phyloP scores from a whole-genome alignment of 2,329 filamentous ascomycete species.

The Fusarium chuoi region DNA sequence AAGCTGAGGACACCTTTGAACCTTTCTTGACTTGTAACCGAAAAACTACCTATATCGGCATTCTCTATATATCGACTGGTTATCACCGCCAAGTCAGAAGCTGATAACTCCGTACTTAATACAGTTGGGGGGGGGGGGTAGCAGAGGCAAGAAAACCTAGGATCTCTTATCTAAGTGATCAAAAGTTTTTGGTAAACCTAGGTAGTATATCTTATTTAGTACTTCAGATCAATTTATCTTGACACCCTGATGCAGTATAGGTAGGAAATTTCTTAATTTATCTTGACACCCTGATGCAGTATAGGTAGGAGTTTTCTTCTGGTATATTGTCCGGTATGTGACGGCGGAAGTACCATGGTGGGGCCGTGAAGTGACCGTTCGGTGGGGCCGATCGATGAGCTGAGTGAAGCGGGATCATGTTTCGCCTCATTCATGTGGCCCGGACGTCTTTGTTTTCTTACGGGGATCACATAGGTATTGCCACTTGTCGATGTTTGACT shows the following conservation, averaged over 20 bases:
- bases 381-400: constrained; percentile 18
- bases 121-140: neutral
- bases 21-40: neutral
- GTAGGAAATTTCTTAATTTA: too few species aligned
- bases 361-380: neutral
- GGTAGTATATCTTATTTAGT: neutral
- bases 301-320: too few species aligned
- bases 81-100: neutral
- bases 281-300: neutral
- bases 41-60: neutral
- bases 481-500: neutral
- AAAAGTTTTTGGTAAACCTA: neutral
- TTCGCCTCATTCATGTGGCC: constrained; percentile 19
- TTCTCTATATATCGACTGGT: neutral
- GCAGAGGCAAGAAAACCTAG: neutral
- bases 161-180: neutral
- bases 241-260: neutral
- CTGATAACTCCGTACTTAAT: neutral
- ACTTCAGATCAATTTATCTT: neutral
- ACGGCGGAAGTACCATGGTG: neutral
- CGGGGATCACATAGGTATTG: neutral
- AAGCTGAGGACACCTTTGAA: neutral
- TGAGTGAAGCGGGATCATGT: constrained; percentile 7
- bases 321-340: neutral
- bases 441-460: neutral